Conservation (phyloP, 2,329 filamentous ascomycete genomes). For the Sclerotinia nivalis region DNA sequence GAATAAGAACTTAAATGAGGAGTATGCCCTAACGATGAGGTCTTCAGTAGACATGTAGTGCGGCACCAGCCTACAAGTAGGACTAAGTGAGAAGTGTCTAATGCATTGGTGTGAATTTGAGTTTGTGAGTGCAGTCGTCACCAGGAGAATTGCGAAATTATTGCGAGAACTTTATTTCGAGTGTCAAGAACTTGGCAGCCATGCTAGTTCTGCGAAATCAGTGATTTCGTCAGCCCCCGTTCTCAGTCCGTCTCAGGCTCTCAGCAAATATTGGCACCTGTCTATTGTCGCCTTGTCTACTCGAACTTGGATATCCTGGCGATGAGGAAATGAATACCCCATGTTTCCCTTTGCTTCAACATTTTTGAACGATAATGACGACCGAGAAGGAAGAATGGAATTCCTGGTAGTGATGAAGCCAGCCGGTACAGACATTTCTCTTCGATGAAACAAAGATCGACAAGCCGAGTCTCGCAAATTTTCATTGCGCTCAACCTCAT, state of each 20-base stretch:
- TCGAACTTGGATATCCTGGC: background rate
- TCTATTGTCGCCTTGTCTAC: background rate
- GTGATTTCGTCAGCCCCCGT: background rate
- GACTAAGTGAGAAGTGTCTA: background rate
- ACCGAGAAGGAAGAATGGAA: background rate
- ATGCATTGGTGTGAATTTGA: background rate
- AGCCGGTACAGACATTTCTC: background rate
- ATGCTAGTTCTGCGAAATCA: background rate
- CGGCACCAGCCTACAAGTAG: background rate
- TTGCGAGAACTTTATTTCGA: background rate
- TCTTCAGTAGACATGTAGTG: background rate
- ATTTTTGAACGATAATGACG: background rate
- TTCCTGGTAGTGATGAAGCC: background rate
- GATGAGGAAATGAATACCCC: background rate
- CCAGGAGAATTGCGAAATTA: background rate
- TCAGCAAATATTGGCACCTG: background rate
- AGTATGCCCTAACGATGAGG: background rate
- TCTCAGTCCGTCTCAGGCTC: background rate
- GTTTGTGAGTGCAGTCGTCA: background rate
- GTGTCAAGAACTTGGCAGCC: background rate
- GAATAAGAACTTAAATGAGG: background rate
- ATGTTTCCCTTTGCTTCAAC: background rate
- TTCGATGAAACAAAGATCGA: slow-evolving; percentile 4
- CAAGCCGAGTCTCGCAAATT: background rate
- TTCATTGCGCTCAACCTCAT: background rate